Evolutionary conservation across 441 rosid species (phyloP).

Genomic region (Kokia cookei): DNA sequence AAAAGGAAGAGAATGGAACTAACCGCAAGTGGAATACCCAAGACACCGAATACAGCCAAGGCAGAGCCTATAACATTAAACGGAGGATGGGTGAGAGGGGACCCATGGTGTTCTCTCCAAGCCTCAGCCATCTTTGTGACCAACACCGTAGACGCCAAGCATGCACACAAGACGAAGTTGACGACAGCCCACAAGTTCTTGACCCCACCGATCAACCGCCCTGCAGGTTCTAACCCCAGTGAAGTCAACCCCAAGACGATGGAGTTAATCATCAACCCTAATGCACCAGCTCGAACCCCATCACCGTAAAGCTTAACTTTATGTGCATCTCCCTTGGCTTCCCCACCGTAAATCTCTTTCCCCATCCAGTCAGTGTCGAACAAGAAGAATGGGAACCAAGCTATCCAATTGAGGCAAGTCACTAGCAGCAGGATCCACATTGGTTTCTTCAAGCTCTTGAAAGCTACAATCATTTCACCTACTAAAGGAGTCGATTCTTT

Average conservation of each 20-base stretch:
- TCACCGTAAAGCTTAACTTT: conserved; percentile 33
- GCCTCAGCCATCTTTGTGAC: conserved; percentile 62
- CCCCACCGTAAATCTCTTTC: conserved; percentile 71
- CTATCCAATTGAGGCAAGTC: conserved; percentile 78
- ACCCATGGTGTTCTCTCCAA: conserved; percentile 24
- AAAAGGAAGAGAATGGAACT: conserved; percentile 4
- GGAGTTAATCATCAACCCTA: conserved; percentile 75
- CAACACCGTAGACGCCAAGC: conserved; percentile 46
- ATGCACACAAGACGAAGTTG: conserved; percentile 47
- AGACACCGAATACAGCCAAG: conserved; percentile 48
- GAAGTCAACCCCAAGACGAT: conserved; percentile 53
- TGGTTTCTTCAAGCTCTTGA: conserved; percentile 48
- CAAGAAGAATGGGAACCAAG: conserved; percentile 83
- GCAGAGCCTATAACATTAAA: conserved; percentile 45
- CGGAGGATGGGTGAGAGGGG: conserved; percentile 34
- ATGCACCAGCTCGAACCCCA: conserved; percentile 69
- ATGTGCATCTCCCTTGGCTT: conserved; percentile 20
- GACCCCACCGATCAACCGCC: conserved; percentile 49
- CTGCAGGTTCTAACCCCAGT: conserved; percentile 35
- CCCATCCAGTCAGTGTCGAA: conserved; percentile 98
- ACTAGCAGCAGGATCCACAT: conserved; percentile 79
- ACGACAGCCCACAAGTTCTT: conserved; percentile 68
- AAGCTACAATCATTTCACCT: conserved; percentile 41
- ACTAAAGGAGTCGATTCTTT: conserved; percentile 23
- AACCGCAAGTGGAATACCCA: conserved; percentile 81